phyloP scores from a whole-genome alignment of 257 asterid species.

The Salvia rosmarinus region DNA sequence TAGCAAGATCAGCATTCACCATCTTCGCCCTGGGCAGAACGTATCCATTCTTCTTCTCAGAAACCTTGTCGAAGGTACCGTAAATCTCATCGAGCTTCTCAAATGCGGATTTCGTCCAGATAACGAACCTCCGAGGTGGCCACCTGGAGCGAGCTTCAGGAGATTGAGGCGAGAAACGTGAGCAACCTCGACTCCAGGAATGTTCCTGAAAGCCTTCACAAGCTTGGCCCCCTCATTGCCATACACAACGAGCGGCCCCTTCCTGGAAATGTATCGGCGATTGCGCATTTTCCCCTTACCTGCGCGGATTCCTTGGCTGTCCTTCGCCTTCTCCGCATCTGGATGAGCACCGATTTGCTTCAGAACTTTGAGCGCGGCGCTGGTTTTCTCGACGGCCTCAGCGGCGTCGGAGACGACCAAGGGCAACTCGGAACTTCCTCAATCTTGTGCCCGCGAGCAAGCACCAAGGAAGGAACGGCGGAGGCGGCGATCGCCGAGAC shows the following conservation, averaged over 20 bases:
- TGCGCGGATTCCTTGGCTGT: slow-evolving; percentile 51
- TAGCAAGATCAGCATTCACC: slow-evolving; percentile 77
- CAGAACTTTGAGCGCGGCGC: slow-evolving; percentile 52
- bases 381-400: slow-evolving; percentile 63
- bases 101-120: slow-evolving; percentile 73
- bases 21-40: slow-evolving; percentile 64
- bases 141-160: slow-evolving; percentile 67
- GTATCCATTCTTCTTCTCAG: slow-evolving; percentile 66
- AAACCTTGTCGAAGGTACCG: slow-evolving; percentile 63
- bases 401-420: slow-evolving; percentile 57
- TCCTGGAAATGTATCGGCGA: slow-evolving; percentile 56
- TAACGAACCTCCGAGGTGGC: slow-evolving; percentile 63
- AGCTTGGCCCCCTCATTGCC: slow-evolving; percentile 69
- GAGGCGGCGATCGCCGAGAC: slow-evolving; percentile 71
- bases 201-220: slow-evolving; percentile 64
- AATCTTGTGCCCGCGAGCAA: slow-evolving; percentile 61
- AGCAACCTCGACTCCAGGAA: slow-evolving; percentile 70
- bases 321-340: slow-evolving; percentile 69
- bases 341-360: slow-evolving; percentile 65
- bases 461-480: slow-evolving; percentile 56
- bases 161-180: slow-evolving; percentile 63
- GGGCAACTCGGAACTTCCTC: slow-evolving; percentile 63
- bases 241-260: slow-evolving; percentile 69
- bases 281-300: slow-evolving; percentile 73
- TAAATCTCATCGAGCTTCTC: slow-evolving; percentile 69